phyloP scores from a whole-genome alignment of 305 asterid genomes.

The Euphrasia arctica region DNA sequence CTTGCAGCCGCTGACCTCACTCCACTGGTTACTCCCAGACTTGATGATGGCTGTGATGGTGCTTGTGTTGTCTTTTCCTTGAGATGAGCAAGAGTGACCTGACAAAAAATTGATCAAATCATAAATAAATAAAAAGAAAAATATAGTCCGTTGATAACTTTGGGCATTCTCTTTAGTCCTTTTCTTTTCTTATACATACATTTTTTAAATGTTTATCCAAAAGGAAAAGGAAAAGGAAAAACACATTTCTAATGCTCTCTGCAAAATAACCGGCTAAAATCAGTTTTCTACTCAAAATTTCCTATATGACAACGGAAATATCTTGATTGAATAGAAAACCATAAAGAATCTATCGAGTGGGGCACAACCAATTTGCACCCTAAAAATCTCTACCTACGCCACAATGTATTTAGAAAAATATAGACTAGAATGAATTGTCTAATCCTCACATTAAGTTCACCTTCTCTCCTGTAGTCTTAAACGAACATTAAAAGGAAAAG shows the following conservation, averaged over 20 bases:
- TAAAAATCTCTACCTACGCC: neutral
- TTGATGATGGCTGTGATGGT: constrained; percentile 44
- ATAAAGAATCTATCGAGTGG: neutral
- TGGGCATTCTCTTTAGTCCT: neutral
- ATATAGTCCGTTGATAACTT: constrained; percentile 10
- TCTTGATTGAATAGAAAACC: no score
- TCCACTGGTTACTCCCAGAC: constrained; percentile 55
- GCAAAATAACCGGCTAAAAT: neutral
- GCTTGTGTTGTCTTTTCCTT: constrained; percentile 55
- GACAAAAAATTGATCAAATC: constrained; percentile 23
- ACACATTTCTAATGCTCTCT: neutral
- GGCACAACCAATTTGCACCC: neutral
- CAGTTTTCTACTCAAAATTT: neutral
- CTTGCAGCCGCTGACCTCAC: constrained; percentile 70
- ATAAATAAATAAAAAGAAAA: constrained; percentile 4
- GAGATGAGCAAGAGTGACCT: constrained; percentile 66
- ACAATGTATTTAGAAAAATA: neutral
- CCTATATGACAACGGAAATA: neutral
- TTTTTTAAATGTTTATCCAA: neutral
- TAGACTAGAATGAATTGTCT: neutral
- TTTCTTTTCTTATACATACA: no score
- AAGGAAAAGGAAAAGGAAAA: no score
- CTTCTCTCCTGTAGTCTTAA: no score
- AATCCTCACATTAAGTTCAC: no score
- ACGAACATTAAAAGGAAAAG: no score